Evolutionary conservation across 441 rosid species (phyloP).

Genomic region (Erodium moschatum): DNA sequence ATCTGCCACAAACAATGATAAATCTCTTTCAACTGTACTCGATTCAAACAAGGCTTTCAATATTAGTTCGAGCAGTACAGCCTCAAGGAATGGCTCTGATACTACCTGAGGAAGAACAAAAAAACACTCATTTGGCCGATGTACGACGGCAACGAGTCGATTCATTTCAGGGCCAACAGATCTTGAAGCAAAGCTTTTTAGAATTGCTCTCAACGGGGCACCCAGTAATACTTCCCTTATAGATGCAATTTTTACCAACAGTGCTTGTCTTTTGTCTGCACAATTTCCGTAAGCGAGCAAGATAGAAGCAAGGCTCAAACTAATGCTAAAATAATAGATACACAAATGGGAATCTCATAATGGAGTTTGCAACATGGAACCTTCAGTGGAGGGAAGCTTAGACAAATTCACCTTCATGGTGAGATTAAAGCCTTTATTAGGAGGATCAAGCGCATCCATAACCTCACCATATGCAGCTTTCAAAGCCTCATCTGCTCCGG

Average conservation of each 20-base stretch:
- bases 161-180: constrained; percentile 47
- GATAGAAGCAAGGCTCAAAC: neutral
- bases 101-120: constrained; percentile 75
- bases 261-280: constrained; percentile 50
- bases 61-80: neutral
- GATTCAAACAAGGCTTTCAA: neutral
- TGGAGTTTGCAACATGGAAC: constrained; percentile 28
- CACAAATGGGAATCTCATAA: neutral
- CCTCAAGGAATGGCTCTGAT: neutral
- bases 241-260: constrained; percentile 73
- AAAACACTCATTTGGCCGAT: constrained; percentile 85
- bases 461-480: constrained; percentile 61
- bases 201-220: constrained; percentile 66
- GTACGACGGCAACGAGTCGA: constrained; percentile 71
- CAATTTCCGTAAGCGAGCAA: constrained; percentile 7
- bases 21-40: constrained; percentile 12
- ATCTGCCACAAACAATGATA: constrained; percentile 37
- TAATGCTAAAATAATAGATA: neutral
- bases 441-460: constrained; percentile 92
- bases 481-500: constrained; percentile 86
- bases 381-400: constrained; percentile 81
- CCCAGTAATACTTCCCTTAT: constrained; percentile 82
- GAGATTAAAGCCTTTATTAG: constrained; percentile 86
- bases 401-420: constrained; percentile 77
- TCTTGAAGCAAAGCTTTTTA: constrained; percentile 67